Evolutionary conservation across 2,329 filamentous ascomycete genomes (phyloP).

Genomic region (Chalaropsis thielavioides): DNA sequence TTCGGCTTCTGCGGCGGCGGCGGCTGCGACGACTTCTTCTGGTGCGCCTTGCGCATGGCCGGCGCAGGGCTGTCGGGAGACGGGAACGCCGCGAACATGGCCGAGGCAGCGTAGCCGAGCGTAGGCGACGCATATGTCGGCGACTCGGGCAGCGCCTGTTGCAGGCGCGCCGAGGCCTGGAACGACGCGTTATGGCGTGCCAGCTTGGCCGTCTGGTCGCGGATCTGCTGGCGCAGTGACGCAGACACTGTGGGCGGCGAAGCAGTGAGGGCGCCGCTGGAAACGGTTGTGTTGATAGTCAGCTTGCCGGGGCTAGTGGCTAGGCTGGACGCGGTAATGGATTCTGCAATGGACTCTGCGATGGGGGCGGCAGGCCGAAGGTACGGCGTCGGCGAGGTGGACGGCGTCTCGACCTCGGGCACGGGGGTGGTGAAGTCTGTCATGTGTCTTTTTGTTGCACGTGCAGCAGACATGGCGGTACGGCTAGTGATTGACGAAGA

Average conservation of each 20-base stretch:
- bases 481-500: neutral
- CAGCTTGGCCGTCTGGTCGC: conserved; percentile 8
- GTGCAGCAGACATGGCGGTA: neutral
- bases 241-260: neutral
- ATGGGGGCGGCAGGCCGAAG: neutral
- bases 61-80: neutral
- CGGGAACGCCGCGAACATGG: conserved; percentile 1
- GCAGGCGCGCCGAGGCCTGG: neutral
- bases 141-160: neutral
- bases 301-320: neutral
- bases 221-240: conserved; percentile 7
- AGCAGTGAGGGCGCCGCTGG: neutral
- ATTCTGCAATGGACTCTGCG: neutral
- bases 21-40: neutral
- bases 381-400: neutral
- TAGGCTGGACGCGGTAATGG: neutral
- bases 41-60: neutral
- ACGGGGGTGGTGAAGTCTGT: neutral
- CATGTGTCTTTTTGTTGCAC: neutral
- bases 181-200: conserved; percentile 9
- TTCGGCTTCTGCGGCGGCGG: neutral
- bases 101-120: conserved; percentile 2
- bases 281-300: neutral
- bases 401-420: conserved; percentile 9
- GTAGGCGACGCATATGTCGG: conserved; percentile 1